Evolutionary conservation across 345 rosid genomes (phyloP).

Genomic region (Euphorbia tirucalli): DNA sequence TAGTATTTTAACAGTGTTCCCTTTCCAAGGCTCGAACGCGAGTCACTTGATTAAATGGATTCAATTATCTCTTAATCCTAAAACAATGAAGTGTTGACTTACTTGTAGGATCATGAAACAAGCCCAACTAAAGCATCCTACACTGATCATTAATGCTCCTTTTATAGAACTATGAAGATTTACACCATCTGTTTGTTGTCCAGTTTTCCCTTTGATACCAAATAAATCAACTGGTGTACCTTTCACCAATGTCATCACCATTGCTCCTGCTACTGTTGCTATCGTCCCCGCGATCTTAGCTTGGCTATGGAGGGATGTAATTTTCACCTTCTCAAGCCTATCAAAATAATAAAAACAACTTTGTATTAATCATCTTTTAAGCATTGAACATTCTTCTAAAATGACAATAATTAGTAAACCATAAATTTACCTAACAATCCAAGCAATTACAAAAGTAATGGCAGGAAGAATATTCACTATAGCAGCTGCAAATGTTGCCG

Average conservation of each 20-base stretch:
- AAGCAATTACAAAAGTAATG: slow-evolving; percentile 73
- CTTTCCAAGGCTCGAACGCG: too few relatives aligned
- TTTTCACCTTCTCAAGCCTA: slow-evolving; percentile 69
- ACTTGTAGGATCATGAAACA: slow-evolving; percentile 77
- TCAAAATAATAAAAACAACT: not conserved
- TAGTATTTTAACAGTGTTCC: too few relatives aligned
- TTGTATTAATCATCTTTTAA: too few relatives aligned
- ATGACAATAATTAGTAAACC: too few relatives aligned
- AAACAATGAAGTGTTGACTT: not conserved
- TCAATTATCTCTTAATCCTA: too few relatives aligned
- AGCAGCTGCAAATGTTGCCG: slow-evolving; percentile 84
- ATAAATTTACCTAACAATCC: slow-evolving; percentile 40
- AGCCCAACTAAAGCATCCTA: slow-evolving; percentile 71
- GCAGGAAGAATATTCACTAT: slow-evolving; percentile 85
- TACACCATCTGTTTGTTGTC: slow-evolving; percentile 36
- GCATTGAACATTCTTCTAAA: too few relatives aligned
- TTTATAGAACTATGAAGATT: slow-evolving; percentile 47
- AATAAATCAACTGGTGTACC: slow-evolving; percentile 57
- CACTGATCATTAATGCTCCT: slow-evolving; percentile 60
- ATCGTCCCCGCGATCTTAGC: slow-evolving; percentile 70
- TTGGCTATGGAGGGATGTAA: slow-evolving; percentile 47
- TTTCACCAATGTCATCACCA: slow-evolving; percentile 77
- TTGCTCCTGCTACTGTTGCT: slow-evolving; percentile 86
- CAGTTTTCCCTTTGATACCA: slow-evolving; percentile 46
- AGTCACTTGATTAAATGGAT: too few relatives aligned